These are phyloP conservation scores for Starmerella vitae DNA, from an alignment of 805 yeast species.

Conservation along the genomic window DNA sequence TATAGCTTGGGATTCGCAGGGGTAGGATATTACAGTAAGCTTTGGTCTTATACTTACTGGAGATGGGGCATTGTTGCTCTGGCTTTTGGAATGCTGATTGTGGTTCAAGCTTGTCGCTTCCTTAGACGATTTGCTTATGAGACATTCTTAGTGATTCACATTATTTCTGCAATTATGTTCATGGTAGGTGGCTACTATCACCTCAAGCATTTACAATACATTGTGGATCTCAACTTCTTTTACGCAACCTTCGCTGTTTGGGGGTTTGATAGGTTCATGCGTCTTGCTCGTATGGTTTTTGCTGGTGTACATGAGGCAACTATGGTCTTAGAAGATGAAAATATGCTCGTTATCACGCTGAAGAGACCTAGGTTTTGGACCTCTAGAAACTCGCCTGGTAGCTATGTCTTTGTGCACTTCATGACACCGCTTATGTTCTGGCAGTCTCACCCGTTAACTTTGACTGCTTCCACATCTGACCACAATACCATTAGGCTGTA, in stretches of 20 bases:
- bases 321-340: conserved; percentile 7
- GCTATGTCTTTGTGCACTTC: conserved; percentile 40
- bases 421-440: conserved; percentile 40
- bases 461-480: conserved; percentile 12
- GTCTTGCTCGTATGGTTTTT: conserved; percentile 38
- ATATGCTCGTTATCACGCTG: conserved; percentile 21
- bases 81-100: conserved; percentile 30
- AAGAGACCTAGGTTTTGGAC: conserved; percentile 36
- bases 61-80: conserved; percentile 20
- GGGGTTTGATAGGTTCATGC: conserved; percentile 49
- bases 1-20: conserved; percentile 14
- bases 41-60: conserved; percentile 17
- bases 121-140: conserved; percentile 46
- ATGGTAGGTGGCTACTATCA: conserved; percentile 50
- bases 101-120: conserved; percentile 37
- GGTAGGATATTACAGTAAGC: conserved; percentile 6
- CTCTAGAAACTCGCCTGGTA: conserved; percentile 36
- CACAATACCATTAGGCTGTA: conserved; percentile 17
- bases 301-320: conserved; percentile 7
- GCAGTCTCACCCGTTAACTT: conserved; percentile 67
- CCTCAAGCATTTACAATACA: conserved; percentile 5
- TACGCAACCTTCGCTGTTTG: conserved; percentile 51
- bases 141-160: conserved; percentile 41
- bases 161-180: conserved; percentile 34
- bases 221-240: conserved; percentile 27